Percentiles rank a stretch among this genome's conserved stretches.
Conservation (phyloP, 78 protist genomes). For the Salpingoeca rosetta region DNA sequence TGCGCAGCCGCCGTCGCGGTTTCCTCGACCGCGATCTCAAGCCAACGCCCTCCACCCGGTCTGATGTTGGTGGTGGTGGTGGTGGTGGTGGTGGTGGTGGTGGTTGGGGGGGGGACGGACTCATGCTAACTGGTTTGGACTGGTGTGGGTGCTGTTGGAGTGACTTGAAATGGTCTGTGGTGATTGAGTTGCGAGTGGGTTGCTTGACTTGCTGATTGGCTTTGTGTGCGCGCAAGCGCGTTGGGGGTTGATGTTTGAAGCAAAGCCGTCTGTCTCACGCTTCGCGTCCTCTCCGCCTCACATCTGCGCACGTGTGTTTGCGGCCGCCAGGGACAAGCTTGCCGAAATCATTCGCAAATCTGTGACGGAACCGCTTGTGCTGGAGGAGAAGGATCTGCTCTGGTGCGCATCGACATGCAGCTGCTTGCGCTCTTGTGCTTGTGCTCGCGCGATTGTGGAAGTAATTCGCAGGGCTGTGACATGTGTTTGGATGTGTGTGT, state of each 20-base stretch:
- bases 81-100: no score
- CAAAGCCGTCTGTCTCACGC: no score
- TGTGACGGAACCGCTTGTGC: slow-evolving; percentile 2
- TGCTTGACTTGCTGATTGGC: not conserved
- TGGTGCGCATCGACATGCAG: no score
- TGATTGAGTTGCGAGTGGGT: not conserved
- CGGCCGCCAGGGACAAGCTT: not conserved
- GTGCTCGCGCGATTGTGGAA: not conserved
- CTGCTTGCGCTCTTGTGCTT: no score
- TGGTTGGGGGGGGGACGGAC: no score
- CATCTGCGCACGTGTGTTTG: no score
- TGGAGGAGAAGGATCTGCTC: slow-evolving; percentile 37
- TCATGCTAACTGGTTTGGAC: no score
- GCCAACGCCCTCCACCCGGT: slow-evolving; percentile 26
- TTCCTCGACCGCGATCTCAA: slow-evolving; percentile 18
- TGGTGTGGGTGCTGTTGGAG: no score
- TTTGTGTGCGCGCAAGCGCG: not conserved
- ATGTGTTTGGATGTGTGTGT: not conserved
- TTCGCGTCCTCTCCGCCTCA: no score
- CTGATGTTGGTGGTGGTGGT: not conserved
- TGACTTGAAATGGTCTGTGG: no score
- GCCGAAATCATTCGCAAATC: not conserved
- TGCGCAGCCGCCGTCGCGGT: slow-evolving; percentile 28
- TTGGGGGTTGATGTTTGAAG: not conserved
- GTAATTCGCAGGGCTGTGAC: not conserved